These are phyloP conservation scores for Chytriomyces hyalinus DNA, from an alignment of 192 early-diverging fungal species.

Conservation along the genomic window DNA sequence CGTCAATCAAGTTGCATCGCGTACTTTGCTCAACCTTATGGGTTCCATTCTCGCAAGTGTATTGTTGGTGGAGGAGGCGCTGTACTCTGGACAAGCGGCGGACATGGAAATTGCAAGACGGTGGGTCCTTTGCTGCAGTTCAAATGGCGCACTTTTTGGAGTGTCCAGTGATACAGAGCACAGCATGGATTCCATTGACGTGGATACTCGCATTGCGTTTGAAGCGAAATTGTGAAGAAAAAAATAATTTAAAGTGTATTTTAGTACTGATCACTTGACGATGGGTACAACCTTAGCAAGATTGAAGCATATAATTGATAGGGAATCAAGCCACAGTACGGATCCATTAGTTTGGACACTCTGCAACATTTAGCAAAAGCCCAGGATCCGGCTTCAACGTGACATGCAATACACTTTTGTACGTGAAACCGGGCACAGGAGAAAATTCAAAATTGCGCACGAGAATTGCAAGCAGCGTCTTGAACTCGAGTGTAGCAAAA, in stretches of 20 bases:
- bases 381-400: background rate
- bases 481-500: constrained; percentile 9
- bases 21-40: constrained; percentile 1
- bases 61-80: constrained; percentile 5
- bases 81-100: background rate
- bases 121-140: background rate
- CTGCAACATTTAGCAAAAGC: background rate
- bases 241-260: too few species aligned
- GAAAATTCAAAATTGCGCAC: constrained; percentile 7
- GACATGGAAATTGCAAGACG: background rate
- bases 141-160: background rate
- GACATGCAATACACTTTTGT: background rate
- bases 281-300: too few species aligned
- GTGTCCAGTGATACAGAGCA: background rate
- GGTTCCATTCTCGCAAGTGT: constrained; percentile 1
- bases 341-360: background rate
- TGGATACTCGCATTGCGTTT: background rate
- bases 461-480: background rate
- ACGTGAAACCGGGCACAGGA: background rate
- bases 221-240: background rate
- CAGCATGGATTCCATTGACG: background rate
- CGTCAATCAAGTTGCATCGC: constrained; percentile 6
- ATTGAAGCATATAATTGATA: too few species aligned
- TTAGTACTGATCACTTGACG: too few species aligned
- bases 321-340: too few species aligned